Evolutionary conservation across 495 filamentous ascomycete genomes (phyloP), one percentile per base, ranked within the genome.

Genomic region (Xylona heveae): DNA sequence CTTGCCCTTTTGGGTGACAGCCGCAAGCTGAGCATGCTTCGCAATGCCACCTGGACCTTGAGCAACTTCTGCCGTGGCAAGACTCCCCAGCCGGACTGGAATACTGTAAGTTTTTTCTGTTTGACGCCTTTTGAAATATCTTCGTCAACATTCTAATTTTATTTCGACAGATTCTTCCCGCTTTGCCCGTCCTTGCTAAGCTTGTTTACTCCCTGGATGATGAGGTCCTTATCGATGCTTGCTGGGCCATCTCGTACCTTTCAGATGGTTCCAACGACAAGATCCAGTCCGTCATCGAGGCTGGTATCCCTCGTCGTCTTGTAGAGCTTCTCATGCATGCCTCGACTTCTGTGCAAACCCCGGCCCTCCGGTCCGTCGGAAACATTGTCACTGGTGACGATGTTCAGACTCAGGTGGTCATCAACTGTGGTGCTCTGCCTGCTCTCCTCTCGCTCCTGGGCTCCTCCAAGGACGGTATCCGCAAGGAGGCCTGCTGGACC

Each of bases 51-150:
- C 17, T 99, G 90, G 90, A 99, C 90, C 16, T 62, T 99, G 31
- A 95, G 90, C 64, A 99, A 99, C 61, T 99, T 99, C 61, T 99
- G 90, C 61, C 85, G 90, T 64, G 90, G 90, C 55, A 99, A 95
- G 68, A 93, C 84, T 3, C 90, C 90, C 23, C 90, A 99, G 55
- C 90, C 90, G 13, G 88, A 99, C 50, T 99, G 90, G 90, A 66
- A 74, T 47, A 94, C 81, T 2, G 83, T 93, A 62, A 53, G 73
- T 66, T 34, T 25, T 12, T 28, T 19, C 18, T 42, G 38, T 19
- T 20, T 19, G 30, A 20, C 24, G 23, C 28, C 13, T 14, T 38
- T 20, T 33, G 31, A 33, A 45, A 24, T 40, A 31, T 33, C n/a
- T 42, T 27, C 28, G 33, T 14, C 21, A 28, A 37, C 31, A 37